Evolutionary conservation across 2,329 filamentous ascomycete genomes (phyloP).

Genomic region (Tolypocladium ophioglossoides): DNA sequence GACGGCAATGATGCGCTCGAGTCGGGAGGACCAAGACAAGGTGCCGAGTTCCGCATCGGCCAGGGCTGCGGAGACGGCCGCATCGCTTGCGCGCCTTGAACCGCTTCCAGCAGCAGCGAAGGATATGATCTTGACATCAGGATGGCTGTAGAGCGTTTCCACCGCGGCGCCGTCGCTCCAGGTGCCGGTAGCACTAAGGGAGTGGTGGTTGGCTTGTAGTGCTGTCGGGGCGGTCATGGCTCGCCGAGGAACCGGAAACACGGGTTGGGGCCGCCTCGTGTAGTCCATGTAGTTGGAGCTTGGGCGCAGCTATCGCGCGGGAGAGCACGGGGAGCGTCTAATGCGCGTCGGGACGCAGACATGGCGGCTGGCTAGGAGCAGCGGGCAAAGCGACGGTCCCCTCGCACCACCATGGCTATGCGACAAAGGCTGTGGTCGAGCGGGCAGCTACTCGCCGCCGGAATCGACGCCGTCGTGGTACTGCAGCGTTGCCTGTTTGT

Average conservation of each 20-base stretch:
- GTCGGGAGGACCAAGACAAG: conserved; percentile 62
- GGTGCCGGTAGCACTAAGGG: background rate
- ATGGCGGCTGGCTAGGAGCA: background rate
- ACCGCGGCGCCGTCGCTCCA: conserved; percentile 21
- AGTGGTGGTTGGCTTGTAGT: background rate
- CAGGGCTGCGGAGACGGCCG: conserved; percentile 1
- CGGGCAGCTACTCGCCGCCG: background rate
- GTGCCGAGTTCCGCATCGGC: conserved; percentile 42
- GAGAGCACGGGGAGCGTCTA: background rate
- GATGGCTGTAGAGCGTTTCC: conserved; percentile 66
- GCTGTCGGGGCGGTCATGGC: background rate
- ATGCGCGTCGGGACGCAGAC: background rate
- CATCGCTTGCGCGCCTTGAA: conserved; percentile 14
- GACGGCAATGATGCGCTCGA: conserved; percentile 72
- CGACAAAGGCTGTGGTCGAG: background rate
- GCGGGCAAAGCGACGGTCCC: background rate
- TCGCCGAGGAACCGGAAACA: background rate
- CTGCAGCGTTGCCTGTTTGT: background rate
- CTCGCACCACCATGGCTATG: background rate
- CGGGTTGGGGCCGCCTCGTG: background rate
- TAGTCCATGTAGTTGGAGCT: background rate
- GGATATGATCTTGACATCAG: conserved; percentile 57
- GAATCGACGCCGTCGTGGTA: background rate
- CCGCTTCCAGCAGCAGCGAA: conserved; percentile 28
- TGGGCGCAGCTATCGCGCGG: background rate